Base-by-base conservation (phyloP, 2,329 filamentous ascomycete genomes). In the Falciphora oryzae region DNA sequence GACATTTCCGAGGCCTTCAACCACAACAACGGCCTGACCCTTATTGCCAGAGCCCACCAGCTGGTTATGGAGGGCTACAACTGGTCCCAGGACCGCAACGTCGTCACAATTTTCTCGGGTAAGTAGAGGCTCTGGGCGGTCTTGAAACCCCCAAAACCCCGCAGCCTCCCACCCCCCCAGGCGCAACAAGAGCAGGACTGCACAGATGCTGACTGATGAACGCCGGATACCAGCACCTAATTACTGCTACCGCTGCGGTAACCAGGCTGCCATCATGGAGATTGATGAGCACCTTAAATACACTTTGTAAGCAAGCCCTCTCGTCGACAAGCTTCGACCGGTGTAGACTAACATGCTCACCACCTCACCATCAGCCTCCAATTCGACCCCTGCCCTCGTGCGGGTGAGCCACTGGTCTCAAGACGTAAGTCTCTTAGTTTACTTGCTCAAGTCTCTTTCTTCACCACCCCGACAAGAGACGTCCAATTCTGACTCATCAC, bases 221-320 rank as follows among this genome's bases (percentile, higher is more conserved):
- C 68, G 29, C 57, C 22, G 18, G 2, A 11, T 5, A 68, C 25
- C 73, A 88, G 91, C 91, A 64, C 91, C 91, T 68, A 94, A 94
- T 78, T 99, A 99, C 84, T 99, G 94, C 83, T 98, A 99, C 84
- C 88, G 95, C 77, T 99, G 95, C 75, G 95, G 95, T 75, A 99
- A 99, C 80, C 95, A 98, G 80, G 95, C 95, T 65, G 95, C 95
- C n/a, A 98, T 99, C 77, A 99, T 99, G 95, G 95, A 98, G 80
- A 99, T 99, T 78, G 95, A 98, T 70, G 95, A 99, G 81, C 93
- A 98, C 78, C 82, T 99, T 75, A 98, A 99, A 83, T 99, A 98
- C 80, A 98, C 95, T 74, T 98, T 99, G 94, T 97, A 85, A 79
- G 93, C 88, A 25, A 14, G 22, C 44, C 44, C 44, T 11, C 7